Conservation (phyloP, 345 rosid genomes). For the Brassica incana region DNA sequence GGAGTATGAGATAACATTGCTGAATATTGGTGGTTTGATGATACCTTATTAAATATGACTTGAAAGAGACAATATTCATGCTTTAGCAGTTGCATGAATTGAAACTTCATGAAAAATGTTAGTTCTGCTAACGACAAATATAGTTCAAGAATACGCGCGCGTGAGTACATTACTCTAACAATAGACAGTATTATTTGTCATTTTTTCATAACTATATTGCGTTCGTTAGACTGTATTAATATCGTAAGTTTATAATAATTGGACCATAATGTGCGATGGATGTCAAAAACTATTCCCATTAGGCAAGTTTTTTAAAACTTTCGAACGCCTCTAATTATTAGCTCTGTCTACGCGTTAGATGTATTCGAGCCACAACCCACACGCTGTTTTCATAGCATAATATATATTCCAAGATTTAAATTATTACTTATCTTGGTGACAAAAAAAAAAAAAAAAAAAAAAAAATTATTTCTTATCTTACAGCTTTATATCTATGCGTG, state of each 20-base stretch:
- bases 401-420: not conserved
- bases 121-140: not conserved
- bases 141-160: slow-evolving; percentile 20
- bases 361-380: slow-evolving; percentile 30
- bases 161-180: not conserved
- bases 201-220: slow-evolving; percentile 6
- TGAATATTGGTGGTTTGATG: not conserved
- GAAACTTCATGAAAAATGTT: not conserved
- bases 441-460: too few relatives aligned
- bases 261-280: slow-evolving; percentile 13
- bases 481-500: slow-evolving; percentile 36
- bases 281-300: slow-evolving; percentile 33
- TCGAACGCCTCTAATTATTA: slow-evolving; percentile 33
- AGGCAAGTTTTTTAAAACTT: slow-evolving; percentile 30
- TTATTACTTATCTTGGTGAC: not conserved
- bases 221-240: slow-evolving; percentile 7
- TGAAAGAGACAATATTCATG: not conserved
- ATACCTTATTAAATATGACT: not conserved
- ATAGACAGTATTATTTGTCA: not conserved
- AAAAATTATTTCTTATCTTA: slow-evolving; percentile 6
- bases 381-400: slow-evolving; percentile 23
- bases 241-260: not conserved
- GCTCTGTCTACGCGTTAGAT: slow-evolving; percentile 31
- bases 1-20: not conserved
- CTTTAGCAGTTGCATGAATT: not conserved